Evolutionary conservation across 225 moss, liverwort and hornwort genomes (phyloP).

Genomic region (Bryum argenteum): DNA sequence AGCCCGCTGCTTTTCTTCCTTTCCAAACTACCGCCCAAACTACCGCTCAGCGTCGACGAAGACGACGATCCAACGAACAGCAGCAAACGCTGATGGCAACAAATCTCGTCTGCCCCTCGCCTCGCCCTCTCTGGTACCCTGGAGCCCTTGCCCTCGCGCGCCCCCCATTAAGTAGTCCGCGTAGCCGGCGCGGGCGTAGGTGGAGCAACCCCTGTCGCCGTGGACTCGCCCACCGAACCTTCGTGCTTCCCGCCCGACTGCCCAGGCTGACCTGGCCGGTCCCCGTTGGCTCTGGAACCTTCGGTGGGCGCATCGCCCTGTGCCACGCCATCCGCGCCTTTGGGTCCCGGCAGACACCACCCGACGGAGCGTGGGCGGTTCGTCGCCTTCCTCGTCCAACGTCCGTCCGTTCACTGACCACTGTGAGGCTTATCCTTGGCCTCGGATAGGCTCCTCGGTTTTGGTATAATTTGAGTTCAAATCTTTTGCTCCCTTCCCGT

Average conservation of each 20-base stretch:
- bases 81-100: slow-evolving; percentile 22
- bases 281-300: slow-evolving; percentile 29
- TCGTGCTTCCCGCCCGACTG: slow-evolving; percentile 38
- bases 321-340: slow-evolving; percentile 37
- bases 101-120: slow-evolving; percentile 37
- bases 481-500: background rate
- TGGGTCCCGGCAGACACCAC: slow-evolving; percentile 1
- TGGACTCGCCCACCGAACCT: slow-evolving; percentile 17
- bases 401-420: background rate
- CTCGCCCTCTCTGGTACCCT: slow-evolving; percentile 22
- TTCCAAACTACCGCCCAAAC: slow-evolving; percentile 32
- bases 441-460: background rate
- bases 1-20: background rate
- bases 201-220: background rate
- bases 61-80: slow-evolving; percentile 35
- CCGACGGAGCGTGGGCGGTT: slow-evolving; percentile 25
- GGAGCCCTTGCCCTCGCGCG: background rate
- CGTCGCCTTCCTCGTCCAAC: slow-evolving; percentile 24
- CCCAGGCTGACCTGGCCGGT: slow-evolving; percentile 14
- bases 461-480: background rate
- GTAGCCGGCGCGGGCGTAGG: slow-evolving; percentile 35
- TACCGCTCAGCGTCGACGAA: slow-evolving; percentile 25
- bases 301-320: background rate
- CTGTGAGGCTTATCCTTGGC: slow-evolving; percentile 3
- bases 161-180: slow-evolving; percentile 36